These are phyloP conservation scores for Boletus reticulatus DNA, from an alignment of 768 basidiomycete species.

Conservation along the genomic window DNA sequence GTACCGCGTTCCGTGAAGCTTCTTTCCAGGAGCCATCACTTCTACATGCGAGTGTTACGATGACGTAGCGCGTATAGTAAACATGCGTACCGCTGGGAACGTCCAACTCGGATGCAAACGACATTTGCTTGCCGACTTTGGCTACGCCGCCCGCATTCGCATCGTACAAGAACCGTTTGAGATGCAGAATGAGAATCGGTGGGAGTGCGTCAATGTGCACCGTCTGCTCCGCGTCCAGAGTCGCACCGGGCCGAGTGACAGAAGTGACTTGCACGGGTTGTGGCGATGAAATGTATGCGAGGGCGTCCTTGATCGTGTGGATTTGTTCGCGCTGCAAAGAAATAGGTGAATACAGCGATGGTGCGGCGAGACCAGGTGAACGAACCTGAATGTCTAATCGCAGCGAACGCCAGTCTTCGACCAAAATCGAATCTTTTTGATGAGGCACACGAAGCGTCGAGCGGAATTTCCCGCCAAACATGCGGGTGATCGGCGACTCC, in stretches of 20 bases:
- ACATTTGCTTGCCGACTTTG: slow-evolving; percentile 82
- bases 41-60: slow-evolving; percentile 35
- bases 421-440: slow-evolving; percentile 80
- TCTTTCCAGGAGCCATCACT: slow-evolving; percentile 54
- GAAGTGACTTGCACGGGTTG: slow-evolving; percentile 75
- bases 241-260: slow-evolving; percentile 51
- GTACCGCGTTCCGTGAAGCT: slow-evolving; percentile 56
- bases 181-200: slow-evolving; percentile 79
- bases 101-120: slow-evolving; percentile 75
- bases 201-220: slow-evolving; percentile 82
- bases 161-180: slow-evolving; percentile 92
- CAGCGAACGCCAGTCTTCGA: slow-evolving; percentile 90
- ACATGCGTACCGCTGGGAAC: slow-evolving; percentile 57
- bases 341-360: neutral
- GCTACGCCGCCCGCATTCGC: slow-evolving; percentile 69
- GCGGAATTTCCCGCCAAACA: slow-evolving; percentile 93
- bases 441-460: slow-evolving; percentile 79
- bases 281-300: slow-evolving; percentile 72
- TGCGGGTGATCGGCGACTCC: slow-evolving; percentile 85
- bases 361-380: neutral
- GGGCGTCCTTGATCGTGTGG: slow-evolving; percentile 77
- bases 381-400: slow-evolving; percentile 85
- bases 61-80: neutral
- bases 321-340: slow-evolving; percentile 62
- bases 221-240: slow-evolving; percentile 70